These are phyloP conservation scores for Neospermospora avenae DNA, from an alignment of 2,329 filamentous ascomycete genomes.

Conservation along the genomic window DNA sequence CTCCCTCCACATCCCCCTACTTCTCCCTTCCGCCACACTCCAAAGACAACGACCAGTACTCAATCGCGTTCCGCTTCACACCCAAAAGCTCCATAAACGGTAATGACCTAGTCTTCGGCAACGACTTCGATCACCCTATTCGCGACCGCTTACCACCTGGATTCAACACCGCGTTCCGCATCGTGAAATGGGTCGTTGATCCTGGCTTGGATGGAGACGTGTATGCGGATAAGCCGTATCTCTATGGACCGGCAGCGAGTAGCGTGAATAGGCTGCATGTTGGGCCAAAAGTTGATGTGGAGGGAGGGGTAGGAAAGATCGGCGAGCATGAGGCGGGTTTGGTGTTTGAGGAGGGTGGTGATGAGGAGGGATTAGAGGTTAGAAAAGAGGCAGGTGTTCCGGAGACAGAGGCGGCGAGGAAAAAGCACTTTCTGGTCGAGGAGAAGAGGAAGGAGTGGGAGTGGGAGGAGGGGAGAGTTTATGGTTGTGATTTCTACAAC, in stretches of 20 bases:
- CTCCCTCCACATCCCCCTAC: conserved; percentile 70
- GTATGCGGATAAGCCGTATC: conserved; percentile 78
- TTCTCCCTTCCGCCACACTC: conserved; percentile 69
- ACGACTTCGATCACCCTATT: conserved; percentile 92
- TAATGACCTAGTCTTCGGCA: conserved; percentile 79
- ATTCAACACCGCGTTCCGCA: conserved; percentile 77
- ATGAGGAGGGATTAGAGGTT: conserved; percentile 41
- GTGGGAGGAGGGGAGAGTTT: conserved; percentile 60
- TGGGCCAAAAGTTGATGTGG: conserved; percentile 41
- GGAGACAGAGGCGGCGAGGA: conserved; percentile 43
- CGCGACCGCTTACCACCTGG: conserved; percentile 81
- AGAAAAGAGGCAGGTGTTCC: conserved; percentile 42
- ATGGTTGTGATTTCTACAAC: conserved; percentile 79
- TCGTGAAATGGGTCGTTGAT: conserved; percentile 89
- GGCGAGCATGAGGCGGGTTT: conserved; percentile 29
- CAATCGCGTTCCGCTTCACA: conserved; percentile 73
- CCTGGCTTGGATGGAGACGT: conserved; percentile 87
- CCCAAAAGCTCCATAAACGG: conserved; percentile 49
- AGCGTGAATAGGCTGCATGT: conserved; percentile 76
- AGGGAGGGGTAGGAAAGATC: conserved; percentile 33
- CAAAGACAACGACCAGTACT: conserved; percentile 73
- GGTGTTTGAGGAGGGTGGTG: conserved; percentile 38
- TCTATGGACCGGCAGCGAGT: conserved; percentile 79
- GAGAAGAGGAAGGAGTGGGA: conserved; percentile 52
- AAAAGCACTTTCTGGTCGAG: conserved; percentile 59